Evolutionary conservation across 2,329 filamentous ascomycete species (phyloP).

Genomic region (Penicillium sp.): DNA sequence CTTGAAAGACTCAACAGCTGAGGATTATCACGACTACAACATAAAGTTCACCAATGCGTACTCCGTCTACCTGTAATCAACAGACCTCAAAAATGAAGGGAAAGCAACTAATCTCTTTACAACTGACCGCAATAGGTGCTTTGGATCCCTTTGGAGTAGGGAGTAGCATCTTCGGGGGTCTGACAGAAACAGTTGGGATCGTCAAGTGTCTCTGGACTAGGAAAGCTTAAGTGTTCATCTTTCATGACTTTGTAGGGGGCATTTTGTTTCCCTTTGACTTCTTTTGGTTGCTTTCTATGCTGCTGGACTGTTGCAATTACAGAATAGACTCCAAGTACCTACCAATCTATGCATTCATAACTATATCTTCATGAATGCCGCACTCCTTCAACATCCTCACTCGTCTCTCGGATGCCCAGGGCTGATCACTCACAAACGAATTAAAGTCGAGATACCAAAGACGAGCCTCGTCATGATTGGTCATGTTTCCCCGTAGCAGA

Average conservation of each 20-base stretch:
- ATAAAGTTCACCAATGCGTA: too few species aligned
- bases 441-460: constrained; percentile 5
- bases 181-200: constrained; percentile 1
- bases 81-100: too few species aligned
- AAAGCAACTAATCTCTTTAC: too few species aligned
- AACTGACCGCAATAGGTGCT: too few species aligned
- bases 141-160: too few species aligned
- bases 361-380: background rate
- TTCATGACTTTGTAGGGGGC: background rate
- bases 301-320: too few species aligned
- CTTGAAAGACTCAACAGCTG: too few species aligned
- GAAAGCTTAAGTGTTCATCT: constrained; percentile 6
- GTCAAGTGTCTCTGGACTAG: background rate
- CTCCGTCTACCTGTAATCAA: too few species aligned
- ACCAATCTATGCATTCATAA: background rate
- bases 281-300: background rate
- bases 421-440: background rate
- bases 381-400: background rate
- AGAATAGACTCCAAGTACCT: background rate
- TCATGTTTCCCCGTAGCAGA: constrained; percentile 13
- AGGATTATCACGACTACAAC: too few species aligned
- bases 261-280: background rate
- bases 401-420: too few species aligned
- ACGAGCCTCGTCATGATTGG: constrained; percentile 8
- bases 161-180: background rate